A percentile compares a stretch with the other conserved stretches of the same genome.
These are phyloP conservation scores for Leccinum pachyderme DNA, from an alignment of 1,284 basidiomycete genomes.

Conservation along the genomic window DNA sequence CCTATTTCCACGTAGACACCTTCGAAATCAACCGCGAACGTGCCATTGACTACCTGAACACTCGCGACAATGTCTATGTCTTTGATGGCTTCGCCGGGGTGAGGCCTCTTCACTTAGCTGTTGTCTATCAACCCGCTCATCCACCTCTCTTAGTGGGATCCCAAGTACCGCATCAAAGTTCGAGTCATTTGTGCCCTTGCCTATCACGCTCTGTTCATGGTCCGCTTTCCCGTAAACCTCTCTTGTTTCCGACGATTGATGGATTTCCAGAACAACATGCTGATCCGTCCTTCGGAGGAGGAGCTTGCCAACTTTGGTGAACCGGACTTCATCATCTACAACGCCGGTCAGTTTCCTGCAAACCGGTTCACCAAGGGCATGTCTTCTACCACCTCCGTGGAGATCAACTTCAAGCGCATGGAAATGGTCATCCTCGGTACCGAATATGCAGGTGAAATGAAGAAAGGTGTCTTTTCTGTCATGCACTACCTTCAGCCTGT, in stretches of 20 bases:
- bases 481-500: slow-evolving; percentile 99
- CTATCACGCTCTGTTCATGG: slow-evolving; percentile 99
- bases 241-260: slow-evolving; percentile 7
- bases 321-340: slow-evolving; percentile 99
- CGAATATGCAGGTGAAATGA: slow-evolving; percentile 99
- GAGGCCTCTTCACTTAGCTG: slow-evolving; percentile 27
- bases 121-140: slow-evolving; percentile 7
- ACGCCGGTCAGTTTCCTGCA: slow-evolving; percentile 99
- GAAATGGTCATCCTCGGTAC: slow-evolving; percentile 99
- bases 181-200: slow-evolving; percentile 98
- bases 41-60: slow-evolving; percentile 99
- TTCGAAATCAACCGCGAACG: slow-evolving; percentile 99
- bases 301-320: slow-evolving; percentile 96
- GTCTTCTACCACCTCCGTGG: slow-evolving; percentile 98
- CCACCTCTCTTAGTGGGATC: slow-evolving; percentile 75
- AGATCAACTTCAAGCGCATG: slow-evolving; percentile 99
- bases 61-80: slow-evolving; percentile 97
- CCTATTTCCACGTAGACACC: slow-evolving; percentile 61
- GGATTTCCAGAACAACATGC: slow-evolving; percentile 87
- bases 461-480: slow-evolving; percentile 99
- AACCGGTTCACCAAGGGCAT: slow-evolving; percentile 99
- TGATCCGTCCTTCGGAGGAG: slow-evolving; percentile 95
- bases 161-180: slow-evolving; percentile 99
- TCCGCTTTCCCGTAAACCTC: slow-evolving; percentile 39
- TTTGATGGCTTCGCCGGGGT: slow-evolving; percentile 97